Base-by-base conservation (phyloP, 768 basidiomycete genomes). In the Obba rivulosa region DNA sequence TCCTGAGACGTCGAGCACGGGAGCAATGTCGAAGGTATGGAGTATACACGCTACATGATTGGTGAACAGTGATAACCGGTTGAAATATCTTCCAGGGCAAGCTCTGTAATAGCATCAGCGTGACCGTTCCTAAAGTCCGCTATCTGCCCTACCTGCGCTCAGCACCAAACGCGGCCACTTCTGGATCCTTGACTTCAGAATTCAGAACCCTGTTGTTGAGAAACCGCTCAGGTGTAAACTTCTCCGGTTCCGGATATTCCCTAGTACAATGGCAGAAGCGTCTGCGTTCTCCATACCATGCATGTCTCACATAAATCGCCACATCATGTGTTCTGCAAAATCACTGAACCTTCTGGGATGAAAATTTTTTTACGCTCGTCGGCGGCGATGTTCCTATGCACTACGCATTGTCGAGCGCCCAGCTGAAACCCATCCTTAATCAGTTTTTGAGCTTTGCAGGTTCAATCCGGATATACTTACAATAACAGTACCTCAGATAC, bases 21-120 rank as follows among this genome's bases (percentile, higher is more conserved):
- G 72, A 1, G 62, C 61, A 18, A 81, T 69, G 50, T 75, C 62
- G 55, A 79, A 67, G 13, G 71, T 64, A 17, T 75, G 67, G 28
- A 49, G 25, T 4, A 49, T 37, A 8, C n/a, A 23, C 7, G 41
- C 48, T 13, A 34, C 41, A 8, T n/a, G n/a, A n/a, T 14, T 36
- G 20, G 42, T 36, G 40, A 28, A 49, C 4, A 49, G n/a, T 11
- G 21, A 39, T 3, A 16, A 16, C 8, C 35, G 40, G 2, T 43
- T 55, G 14, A 58, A 49, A 20, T 46, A 28, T 21, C 49, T 49
- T n/a, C 55, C 57, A n/a, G 57, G 40, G 31, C 57, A 58, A 20
- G 51, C 46, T 18, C 56, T 52, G 18, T 24, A 5, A 9, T 3
- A 7, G 10, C n/a, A 4, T 22, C 28, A 31, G 13, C 28, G 13